Percentiles rank a stretch among this genome's conserved stretches.
Conservation (phyloP, 1,284 basidiomycete genomes). For the Naganishia albida region DNA sequence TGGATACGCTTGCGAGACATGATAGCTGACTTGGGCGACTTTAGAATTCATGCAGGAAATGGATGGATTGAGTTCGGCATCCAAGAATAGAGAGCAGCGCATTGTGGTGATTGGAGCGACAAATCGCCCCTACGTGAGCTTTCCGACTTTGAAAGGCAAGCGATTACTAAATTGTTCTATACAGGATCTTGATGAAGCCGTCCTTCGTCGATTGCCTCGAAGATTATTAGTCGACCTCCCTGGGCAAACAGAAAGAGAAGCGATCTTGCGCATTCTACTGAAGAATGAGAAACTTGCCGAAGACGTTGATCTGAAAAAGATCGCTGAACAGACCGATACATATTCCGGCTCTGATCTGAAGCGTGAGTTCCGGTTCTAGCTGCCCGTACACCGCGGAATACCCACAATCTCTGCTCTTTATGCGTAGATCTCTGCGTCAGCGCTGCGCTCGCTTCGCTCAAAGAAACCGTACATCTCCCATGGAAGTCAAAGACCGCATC, state of each 20-base stretch:
- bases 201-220: constrained; percentile 77
- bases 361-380: constrained; percentile 61
- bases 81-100: constrained; percentile 72
- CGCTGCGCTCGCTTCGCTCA: constrained; percentile 82
- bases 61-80: constrained; percentile 73
- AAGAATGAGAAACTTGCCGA: constrained; percentile 70
- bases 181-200: constrained; percentile 54
- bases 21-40: constrained; percentile 52
- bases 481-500: constrained; percentile 58
- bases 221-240: constrained; percentile 81
- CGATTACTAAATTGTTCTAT: not conserved
- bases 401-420: constrained; percentile 29
- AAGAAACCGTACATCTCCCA: constrained; percentile 75
- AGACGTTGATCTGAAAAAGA: constrained; percentile 65
- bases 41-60: constrained; percentile 99
- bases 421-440: constrained; percentile 78
- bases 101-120: constrained; percentile 94
- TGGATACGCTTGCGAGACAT: not conserved
- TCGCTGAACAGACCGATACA: constrained; percentile 75
- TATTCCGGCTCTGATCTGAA: constrained; percentile 94
- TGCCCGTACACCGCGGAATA: constrained; percentile 10
- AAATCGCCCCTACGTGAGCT: constrained; percentile 61
- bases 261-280: constrained; percentile 79
- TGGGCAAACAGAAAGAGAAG: constrained; percentile 75
- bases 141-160: not conserved